These are phyloP conservation scores for Halenospora varia DNA, from an alignment of 495 filamentous ascomycete species.

Conservation along the genomic window DNA sequence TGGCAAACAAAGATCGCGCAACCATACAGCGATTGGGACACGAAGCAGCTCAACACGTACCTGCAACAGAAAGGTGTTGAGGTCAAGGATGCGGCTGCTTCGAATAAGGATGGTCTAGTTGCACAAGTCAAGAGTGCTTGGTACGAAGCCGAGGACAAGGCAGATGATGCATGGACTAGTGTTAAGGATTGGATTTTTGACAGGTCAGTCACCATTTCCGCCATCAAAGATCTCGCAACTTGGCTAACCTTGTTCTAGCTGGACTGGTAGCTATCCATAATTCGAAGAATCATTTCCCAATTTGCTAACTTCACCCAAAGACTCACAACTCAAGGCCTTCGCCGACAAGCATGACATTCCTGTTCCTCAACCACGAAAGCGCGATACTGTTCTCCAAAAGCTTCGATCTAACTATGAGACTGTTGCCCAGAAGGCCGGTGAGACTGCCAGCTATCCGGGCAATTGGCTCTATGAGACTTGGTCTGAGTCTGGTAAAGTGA, in stretches of 20 bases:
- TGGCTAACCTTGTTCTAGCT: constrained; percentile 45
- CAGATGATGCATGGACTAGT: constrained; percentile 62
- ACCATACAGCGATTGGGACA: constrained; percentile 72
- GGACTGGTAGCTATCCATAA: no score
- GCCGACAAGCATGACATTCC: constrained; percentile 81
- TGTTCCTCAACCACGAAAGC: constrained; percentile 77
- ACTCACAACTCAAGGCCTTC: constrained; percentile 88
- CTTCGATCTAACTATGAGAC: constrained; percentile 78
- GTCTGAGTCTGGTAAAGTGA: constrained; percentile 60
- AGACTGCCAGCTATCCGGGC: constrained; percentile 82
- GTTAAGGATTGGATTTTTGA: constrained; percentile 94
- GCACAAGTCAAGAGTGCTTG: constrained; percentile 63
- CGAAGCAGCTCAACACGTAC: constrained; percentile 59
- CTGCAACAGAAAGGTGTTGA: constrained; percentile 64
- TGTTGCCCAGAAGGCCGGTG: constrained; percentile 76
- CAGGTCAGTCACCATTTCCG: constrained; percentile 52
- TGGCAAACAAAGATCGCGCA: constrained; percentile 67
- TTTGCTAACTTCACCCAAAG: constrained; percentile 24
- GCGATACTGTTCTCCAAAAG: constrained; percentile 74
- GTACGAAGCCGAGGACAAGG: constrained; percentile 72
- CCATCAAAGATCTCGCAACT: constrained; percentile 3
- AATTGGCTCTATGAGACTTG: constrained; percentile 92
- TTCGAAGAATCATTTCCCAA: neutral
- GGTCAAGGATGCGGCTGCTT: constrained; percentile 54
- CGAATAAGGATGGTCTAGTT: constrained; percentile 64